Evolutionary conservation across 345 rosid species (phyloP), one percentile per base, ranked within the genome.

Genomic region (Acer negundo): DNA sequence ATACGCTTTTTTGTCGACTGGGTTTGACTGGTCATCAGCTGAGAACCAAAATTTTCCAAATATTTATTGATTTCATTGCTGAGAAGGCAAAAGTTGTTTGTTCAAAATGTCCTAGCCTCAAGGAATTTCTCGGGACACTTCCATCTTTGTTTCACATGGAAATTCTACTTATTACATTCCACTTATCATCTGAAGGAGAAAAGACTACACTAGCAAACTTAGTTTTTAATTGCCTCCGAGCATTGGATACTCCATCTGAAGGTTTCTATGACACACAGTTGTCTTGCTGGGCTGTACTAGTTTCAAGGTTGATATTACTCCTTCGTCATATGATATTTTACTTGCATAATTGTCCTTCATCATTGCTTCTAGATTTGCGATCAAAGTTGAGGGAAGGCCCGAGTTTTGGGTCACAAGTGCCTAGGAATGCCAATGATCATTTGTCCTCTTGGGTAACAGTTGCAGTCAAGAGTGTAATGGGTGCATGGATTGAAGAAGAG

Each of bases 141-240:
- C 99, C 99, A 47, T 91, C 98, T 62, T 86, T 85, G 44, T 91
- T 92, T 81, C 97, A 96, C 84, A 78, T 94, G 82, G 97, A 96
- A 90, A 90, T 96, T 85, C 95, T 96, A 79, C 86, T 94, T 49
- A 85, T 91, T 90, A 92, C 97, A 74, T 96, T 94, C 84, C 97
- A 96, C 85, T 84, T 96, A 82, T 96, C 99, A 47, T 81, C 90
- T 63, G 84, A 86, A 63, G 90, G 67, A 80, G 98, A 96, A 81
- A 96, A 88, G 90, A 85, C 80, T 68, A 75, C 75, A 22, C 82
- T 90, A 79, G 91, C 94, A 66, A 87, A 82, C 79, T 78, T 89
- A 22, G 70, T 92, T 58, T 80, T 87, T 75, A 85, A 89, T 47
- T 80, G 93, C 56, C 82, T 96, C 31, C 81, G 38, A 74, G 85